Conservation (phyloP, 257 asterid species). For the Nicotiana otophora region DNA sequence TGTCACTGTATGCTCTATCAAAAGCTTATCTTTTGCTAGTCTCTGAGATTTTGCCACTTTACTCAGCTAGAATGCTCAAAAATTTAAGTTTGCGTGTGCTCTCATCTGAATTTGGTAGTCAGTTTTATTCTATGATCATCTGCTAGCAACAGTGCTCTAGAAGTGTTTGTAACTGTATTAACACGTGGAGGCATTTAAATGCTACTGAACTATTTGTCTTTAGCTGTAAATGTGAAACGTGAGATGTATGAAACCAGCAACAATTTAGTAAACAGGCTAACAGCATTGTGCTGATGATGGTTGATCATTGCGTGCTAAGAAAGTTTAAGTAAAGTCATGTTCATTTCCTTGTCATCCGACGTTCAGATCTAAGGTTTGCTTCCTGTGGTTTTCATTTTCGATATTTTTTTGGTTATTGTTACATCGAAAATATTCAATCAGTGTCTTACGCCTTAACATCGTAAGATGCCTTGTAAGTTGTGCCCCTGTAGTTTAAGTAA, state of each 20-base stretch:
- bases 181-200: too few species aligned
- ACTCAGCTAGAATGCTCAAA: background rate
- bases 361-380: background rate
- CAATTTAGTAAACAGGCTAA: background rate
- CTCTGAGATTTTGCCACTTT: background rate
- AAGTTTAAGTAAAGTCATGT: background rate
- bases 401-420: background rate
- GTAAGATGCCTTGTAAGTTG: background rate
- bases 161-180: background rate
- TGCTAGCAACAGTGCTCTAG: background rate
- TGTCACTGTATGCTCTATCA: background rate
- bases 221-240: too few species aligned
- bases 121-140: background rate
- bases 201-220: background rate
- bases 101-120: background rate
- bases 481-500: background rate
- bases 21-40: background rate
- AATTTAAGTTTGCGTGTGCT: background rate
- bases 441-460: background rate
- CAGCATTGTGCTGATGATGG: background rate
- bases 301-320: background rate
- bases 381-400: background rate
- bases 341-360: background rate
- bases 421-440: background rate
- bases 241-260: background rate